Conservation (phyloP, 257 asterid species). For the Solanum tacnaense region DNA sequence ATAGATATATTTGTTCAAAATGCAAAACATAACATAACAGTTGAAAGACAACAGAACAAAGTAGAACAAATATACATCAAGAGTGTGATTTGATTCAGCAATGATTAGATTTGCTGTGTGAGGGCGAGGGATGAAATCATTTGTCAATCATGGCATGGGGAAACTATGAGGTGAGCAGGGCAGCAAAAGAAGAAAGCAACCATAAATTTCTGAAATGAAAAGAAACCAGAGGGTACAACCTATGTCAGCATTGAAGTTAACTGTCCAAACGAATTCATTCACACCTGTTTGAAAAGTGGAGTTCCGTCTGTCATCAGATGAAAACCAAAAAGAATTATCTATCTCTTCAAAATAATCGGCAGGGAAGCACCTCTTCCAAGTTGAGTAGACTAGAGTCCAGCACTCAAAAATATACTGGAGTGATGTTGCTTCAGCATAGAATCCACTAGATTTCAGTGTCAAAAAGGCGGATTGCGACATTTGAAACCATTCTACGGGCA, state of each 20-base stretch:
- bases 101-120: background rate
- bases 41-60: background rate
- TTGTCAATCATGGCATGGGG: background rate
- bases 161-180: background rate
- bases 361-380: background rate
- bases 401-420: background rate
- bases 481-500: conserved; percentile 83
- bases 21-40: background rate
- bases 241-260: background rate
- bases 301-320: background rate
- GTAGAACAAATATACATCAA: background rate
- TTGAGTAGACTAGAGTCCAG: background rate
- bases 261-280: conserved; percentile 1
- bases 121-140: background rate
- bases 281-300: background rate
- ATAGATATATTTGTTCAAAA: background rate
- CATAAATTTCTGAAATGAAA: background rate
- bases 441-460: conserved; percentile 78
- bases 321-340: background rate
- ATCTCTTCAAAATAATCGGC: background rate
- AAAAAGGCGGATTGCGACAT: conserved; percentile 67
- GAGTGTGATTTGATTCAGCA: background rate
- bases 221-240: background rate
- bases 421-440: background rate
- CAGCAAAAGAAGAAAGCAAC: background rate